A percentile compares a stretch with the other conserved stretches of the same genome.
phyloP scores from a whole-genome alignment of 352 stramenopile species.

The Globisporangium radiosum region DNA sequence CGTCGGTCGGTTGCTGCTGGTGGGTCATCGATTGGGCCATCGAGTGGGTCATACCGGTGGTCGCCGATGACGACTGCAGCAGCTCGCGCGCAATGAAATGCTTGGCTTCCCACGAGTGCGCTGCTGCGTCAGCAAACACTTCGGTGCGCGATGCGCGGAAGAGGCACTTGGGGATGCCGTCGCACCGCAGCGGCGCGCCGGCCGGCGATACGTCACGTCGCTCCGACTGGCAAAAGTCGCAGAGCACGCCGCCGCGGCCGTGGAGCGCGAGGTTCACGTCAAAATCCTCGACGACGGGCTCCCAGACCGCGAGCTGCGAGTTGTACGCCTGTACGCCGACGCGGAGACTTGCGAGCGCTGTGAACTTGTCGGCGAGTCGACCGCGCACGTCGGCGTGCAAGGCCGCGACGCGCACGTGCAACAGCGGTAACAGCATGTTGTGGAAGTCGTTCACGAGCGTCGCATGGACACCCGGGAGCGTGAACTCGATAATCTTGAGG shows the following conservation, averaged over 20 bases:
- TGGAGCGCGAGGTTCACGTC: conserved; percentile 73
- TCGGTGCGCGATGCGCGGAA: conserved; percentile 60
- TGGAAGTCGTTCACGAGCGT: conserved; percentile 86
- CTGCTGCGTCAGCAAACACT: conserved; percentile 56
- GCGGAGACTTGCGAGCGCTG: conserved; percentile 49
- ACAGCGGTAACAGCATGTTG: conserved; percentile 77
- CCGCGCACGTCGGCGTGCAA: conserved; percentile 65
- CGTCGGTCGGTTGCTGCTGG: conserved; percentile 22
- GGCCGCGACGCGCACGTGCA: conserved; percentile 68
- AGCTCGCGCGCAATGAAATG: conserved; percentile 83
- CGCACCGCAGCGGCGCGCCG: conserved; percentile 45
- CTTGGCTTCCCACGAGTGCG: conserved; percentile 68
- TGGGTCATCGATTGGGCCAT: conserved; percentile 3
- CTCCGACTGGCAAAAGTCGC: conserved; percentile 76
- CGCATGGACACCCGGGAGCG: conserved; percentile 64
- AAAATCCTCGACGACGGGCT: conserved; percentile 81
- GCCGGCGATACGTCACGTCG: conserved; percentile 52
- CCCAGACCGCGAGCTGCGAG: conserved; percentile 81
- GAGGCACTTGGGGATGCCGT: conserved; percentile 67
- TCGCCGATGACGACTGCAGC: conserved; percentile 10
- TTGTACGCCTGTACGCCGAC: conserved; percentile 82
- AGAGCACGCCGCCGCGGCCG: conserved; percentile 58
- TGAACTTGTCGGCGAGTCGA: conserved; percentile 54
- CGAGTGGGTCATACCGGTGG: too few relatives aligned
- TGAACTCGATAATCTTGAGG: conserved; percentile 74